Conservation (phyloP, 768 basidiomycete genomes). For the Tricholoma furcatifolium region DNA sequence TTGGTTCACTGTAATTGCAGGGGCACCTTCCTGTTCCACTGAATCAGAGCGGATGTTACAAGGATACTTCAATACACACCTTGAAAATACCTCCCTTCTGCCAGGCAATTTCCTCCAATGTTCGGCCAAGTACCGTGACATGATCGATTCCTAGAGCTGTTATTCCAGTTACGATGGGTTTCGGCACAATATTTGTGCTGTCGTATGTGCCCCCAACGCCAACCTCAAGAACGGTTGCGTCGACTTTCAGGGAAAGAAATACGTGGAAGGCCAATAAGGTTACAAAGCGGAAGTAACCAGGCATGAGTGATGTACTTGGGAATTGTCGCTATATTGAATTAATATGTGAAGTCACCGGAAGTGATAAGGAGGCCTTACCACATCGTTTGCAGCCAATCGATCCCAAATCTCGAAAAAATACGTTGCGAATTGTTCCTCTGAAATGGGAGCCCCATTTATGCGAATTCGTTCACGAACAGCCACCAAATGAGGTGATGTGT, state of each 20-base stretch:
- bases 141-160: slow-evolving; percentile 94
- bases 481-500: slow-evolving; percentile 95
- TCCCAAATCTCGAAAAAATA: slow-evolving; percentile 99
- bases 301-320: slow-evolving; percentile 64
- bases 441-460: slow-evolving; percentile 86
- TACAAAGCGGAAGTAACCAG: slow-evolving; percentile 91
- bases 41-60: neutral
- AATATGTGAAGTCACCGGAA: slow-evolving; percentile 1
- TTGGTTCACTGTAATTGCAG: slow-evolving; percentile 84
- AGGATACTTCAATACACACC: slow-evolving; percentile 32
- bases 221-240: slow-evolving; percentile 93
- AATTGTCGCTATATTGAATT: slow-evolving; percentile 38
- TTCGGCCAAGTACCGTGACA: slow-evolving; percentile 82
- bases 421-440: slow-evolving; percentile 83
- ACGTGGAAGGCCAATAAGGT: slow-evolving; percentile 92
- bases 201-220: slow-evolving; percentile 94
- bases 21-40: slow-evolving; percentile 61
- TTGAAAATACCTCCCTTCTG: slow-evolving; percentile 99
- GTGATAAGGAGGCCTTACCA: slow-evolving; percentile 37
- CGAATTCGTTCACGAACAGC: slow-evolving; percentile 95
- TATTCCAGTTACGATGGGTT: slow-evolving; percentile 86
- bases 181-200: slow-evolving; percentile 93
- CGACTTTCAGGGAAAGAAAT: slow-evolving; percentile 79
- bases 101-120: slow-evolving; percentile 84
- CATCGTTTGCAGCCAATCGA: slow-evolving; percentile 58